phyloP scores from a whole-genome alignment of 148 eudicot species.

The Rhododendron henanense region DNA sequence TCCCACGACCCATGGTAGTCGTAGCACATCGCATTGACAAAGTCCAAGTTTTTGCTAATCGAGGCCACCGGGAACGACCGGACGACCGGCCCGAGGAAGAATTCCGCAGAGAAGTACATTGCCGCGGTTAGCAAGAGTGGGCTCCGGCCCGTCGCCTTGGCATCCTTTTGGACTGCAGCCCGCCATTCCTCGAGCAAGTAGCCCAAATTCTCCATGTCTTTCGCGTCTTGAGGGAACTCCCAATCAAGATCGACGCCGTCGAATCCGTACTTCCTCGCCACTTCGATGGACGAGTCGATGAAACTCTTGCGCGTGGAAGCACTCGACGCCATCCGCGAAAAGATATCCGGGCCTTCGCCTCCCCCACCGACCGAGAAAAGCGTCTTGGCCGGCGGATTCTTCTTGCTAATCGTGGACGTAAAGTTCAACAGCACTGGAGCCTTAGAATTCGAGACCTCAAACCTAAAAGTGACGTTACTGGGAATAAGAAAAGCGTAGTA shows the following conservation, averaged over 20 bases:
- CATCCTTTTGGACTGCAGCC: constrained; percentile 32
- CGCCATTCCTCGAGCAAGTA: constrained; percentile 42
- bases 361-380: constrained; percentile 48
- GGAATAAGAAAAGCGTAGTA: constrained; percentile 45
- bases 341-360: neutral
- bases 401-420: constrained; percentile 32
- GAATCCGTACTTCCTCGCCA: constrained; percentile 40
- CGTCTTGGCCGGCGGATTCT: constrained; percentile 28
- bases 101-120: constrained; percentile 31
- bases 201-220: constrained; percentile 34
- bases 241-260: constrained; percentile 52
- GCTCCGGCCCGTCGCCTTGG: constrained; percentile 15
- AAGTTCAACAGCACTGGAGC: constrained; percentile 30
- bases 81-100: constrained; percentile 6
- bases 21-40: constrained; percentile 45
- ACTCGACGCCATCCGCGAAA: constrained; percentile 25
- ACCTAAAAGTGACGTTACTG: constrained; percentile 31
- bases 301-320: constrained; percentile 23
- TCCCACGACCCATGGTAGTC: constrained; percentile 54
- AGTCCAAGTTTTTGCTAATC: constrained; percentile 38
- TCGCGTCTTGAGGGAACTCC: constrained; percentile 35
- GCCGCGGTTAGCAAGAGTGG: constrained; percentile 45
- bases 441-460: constrained; percentile 20
- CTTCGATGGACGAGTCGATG: constrained; percentile 36
- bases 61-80: constrained; percentile 29